Conservation (phyloP, 225 moss, liverwort and hornwort genomes). For the Climacium dendroides region DNA sequence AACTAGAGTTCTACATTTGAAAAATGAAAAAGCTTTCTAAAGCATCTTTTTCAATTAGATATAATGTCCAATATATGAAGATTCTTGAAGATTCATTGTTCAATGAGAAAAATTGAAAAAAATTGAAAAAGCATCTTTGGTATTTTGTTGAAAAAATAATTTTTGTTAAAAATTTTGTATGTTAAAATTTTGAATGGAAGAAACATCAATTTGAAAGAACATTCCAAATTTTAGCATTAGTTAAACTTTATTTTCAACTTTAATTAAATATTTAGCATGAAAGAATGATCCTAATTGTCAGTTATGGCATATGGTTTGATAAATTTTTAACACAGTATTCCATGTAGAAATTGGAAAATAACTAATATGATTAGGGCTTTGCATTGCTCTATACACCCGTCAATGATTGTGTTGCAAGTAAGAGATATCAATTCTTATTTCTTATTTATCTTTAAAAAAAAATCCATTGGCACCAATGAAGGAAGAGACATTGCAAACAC, state of each 20-base stretch:
- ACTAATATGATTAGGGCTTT: rapidly evolving
- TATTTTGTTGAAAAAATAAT: no score
- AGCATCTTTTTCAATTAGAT: neutral
- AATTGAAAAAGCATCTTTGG: neutral
- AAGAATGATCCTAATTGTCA: rapidly evolving
- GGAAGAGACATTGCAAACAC: neutral
- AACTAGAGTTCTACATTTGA: neutral
- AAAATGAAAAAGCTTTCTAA: no score
- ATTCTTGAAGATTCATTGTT: neutral
- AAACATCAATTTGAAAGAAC: rapidly evolving
- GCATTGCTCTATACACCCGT: rapidly evolving
- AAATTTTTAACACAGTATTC: neutral
- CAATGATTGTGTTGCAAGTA: neutral
- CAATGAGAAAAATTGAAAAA: neutral
- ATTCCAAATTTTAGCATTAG: rapidly evolving
- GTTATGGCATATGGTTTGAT: rapidly evolving
- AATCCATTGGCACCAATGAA: rapidly evolving
- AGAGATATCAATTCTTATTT: neutral
- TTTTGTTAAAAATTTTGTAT: no score
- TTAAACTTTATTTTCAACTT: rapidly evolving
- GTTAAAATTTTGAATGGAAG: rapidly evolving
- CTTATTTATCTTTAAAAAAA: neutral
- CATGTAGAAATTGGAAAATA: neutral
- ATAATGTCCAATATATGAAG: neutral
- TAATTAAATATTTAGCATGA: no score